Percentiles rank a stretch among this genome's conserved stretches.
phyloP scores from a whole-genome alignment of 257 asterid genomes.

The Paulownia fortunei region DNA sequence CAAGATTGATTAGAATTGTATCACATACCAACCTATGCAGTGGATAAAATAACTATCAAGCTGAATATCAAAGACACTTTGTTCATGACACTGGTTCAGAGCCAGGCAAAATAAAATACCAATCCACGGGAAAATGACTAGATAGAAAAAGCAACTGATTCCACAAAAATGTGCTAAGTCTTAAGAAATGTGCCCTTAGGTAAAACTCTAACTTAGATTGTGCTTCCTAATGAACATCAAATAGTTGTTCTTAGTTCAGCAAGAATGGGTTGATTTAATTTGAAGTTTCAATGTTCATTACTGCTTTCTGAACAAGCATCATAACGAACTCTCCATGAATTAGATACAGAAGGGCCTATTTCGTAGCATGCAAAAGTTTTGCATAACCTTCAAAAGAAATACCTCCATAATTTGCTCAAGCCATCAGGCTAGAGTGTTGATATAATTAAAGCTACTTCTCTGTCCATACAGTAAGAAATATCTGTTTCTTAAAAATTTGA shows the following conservation, averaged over 20 bases:
- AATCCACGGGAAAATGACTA: neutral
- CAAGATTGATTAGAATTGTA: neutral
- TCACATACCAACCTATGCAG: neutral
- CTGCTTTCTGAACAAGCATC: neutral
- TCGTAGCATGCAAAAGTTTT: neutral
- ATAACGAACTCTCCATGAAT: neutral
- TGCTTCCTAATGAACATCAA: neutral
- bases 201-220: neutral
- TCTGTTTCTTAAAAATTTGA: neutral
- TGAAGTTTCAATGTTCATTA: neutral
- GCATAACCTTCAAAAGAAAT: conserved; percentile 1
- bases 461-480: neutral
- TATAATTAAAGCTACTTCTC: neutral
- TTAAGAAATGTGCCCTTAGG: neutral
- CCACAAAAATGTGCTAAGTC: neutral
- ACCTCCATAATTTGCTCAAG: neutral
- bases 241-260: neutral
- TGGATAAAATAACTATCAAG: neutral
- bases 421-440: neutral
- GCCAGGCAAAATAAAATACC: neutral
- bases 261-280: neutral
- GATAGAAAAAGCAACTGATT: neutral
- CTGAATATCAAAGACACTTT: neutral
- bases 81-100: neutral
- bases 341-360: neutral